Conservation (phyloP, 768 basidiomycete species). For the Pseudohyphozyma bogoriensis region DNA sequence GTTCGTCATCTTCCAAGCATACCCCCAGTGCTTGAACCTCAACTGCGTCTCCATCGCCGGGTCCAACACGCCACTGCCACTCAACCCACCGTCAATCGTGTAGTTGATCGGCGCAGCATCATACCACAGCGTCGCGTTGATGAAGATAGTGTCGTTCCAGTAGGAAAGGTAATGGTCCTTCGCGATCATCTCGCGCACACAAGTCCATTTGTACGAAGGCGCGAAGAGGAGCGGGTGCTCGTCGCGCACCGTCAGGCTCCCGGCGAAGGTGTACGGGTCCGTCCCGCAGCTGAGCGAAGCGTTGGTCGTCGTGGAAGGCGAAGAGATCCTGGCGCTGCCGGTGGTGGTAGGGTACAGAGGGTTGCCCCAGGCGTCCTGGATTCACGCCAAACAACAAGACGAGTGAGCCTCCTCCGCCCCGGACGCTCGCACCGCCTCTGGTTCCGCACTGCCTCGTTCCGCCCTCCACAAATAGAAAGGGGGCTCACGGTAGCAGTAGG, state of each 20-base stretch:
- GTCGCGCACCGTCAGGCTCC: constrained; percentile 50
- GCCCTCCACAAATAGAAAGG: no score
- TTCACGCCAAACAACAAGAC: no score
- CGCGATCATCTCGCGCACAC: constrained; percentile 63
- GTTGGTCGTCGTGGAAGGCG: constrained; percentile 43
- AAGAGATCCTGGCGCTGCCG: constrained; percentile 40
- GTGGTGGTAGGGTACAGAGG: constrained; percentile 53
- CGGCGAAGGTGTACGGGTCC: constrained; percentile 58
- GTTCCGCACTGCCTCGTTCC: no score
- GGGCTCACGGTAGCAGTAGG: no score
- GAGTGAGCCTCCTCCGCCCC: no score
- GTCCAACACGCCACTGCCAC: constrained; percentile 76
- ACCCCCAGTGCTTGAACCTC: constrained; percentile 74
- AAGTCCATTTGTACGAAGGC: constrained; percentile 81
- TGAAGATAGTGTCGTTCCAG: constrained; percentile 88
- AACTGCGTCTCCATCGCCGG: constrained; percentile 78
- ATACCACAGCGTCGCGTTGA: constrained; percentile 70
- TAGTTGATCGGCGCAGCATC: constrained; percentile 51
- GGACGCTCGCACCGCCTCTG: no score
- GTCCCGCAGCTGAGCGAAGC: constrained; percentile 59
- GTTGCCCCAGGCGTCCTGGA: constrained; percentile 30
- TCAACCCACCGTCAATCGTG: constrained; percentile 55
- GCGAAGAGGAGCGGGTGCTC: constrained; percentile 88
- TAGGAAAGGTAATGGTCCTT: constrained; percentile 71
- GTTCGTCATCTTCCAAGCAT: constrained; percentile 81